A percentile compares a stretch with the other conserved stretches of the same genome.
Evolutionary conservation across 2,329 filamentous ascomycete genomes (phyloP).

Genomic region (Aspergillus tubingensis): DNA sequence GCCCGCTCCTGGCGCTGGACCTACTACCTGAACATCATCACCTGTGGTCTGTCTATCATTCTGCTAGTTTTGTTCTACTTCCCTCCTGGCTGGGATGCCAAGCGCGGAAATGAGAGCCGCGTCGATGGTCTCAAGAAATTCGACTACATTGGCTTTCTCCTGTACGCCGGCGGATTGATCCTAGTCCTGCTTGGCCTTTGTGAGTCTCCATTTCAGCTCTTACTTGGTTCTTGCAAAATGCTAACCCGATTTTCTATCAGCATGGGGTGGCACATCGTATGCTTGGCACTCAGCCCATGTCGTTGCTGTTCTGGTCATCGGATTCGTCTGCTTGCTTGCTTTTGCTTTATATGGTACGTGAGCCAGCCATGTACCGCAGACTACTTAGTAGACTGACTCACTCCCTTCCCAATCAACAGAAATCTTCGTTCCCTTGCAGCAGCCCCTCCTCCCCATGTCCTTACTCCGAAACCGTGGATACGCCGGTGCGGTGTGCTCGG

Average conservation of each 20-base stretch:
- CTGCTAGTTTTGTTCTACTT: constrained; percentile 9
- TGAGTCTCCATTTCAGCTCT: background rate
- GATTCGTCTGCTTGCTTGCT: constrained; percentile 1
- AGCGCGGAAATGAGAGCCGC: constrained; percentile 37
- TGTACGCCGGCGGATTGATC: constrained; percentile 46
- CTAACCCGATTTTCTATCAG: background rate
- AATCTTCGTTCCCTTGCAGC: constrained; percentile 5
- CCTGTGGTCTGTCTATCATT: constrained; percentile 35
- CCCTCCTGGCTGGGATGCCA: constrained; percentile 44
- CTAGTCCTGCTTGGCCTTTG: constrained; percentile 50
- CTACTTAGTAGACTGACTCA: background rate
- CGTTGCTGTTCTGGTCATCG: constrained; percentile 6
- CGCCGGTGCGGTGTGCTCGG: background rate
- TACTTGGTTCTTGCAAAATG: too few relatives aligned
- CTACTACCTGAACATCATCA: constrained; percentile 53
- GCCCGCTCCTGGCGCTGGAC: constrained; percentile 51
- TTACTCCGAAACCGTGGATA: constrained; percentile 6
- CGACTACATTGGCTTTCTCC: constrained; percentile 50
- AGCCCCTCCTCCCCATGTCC: constrained; percentile 3
- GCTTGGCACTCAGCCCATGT: constrained; percentile 10
- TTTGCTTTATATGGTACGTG: constrained; percentile 5
- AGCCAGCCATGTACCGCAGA: background rate
- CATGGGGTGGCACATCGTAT: constrained; percentile 8
- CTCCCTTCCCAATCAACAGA: background rate
- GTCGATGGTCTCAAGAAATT: constrained; percentile 46